These are phyloP conservation scores for Bacterosira constricta DNA, from an alignment of 108 stramenopile species.

Conservation along the genomic window DNA sequence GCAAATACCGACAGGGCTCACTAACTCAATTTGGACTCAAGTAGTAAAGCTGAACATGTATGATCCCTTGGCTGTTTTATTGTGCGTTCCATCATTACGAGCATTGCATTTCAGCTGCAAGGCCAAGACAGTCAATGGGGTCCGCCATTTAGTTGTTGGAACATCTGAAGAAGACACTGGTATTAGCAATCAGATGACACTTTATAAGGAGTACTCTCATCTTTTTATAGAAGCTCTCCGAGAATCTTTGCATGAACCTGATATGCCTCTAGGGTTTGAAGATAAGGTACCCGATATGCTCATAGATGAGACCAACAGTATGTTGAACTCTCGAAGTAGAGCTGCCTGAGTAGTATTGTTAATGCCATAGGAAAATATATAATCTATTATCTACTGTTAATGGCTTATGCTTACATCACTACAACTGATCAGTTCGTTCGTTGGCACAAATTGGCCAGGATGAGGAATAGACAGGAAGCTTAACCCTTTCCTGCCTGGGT, in stretches of 20 bases:
- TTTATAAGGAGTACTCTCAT: constrained; percentile 32
- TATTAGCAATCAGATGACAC: constrained; percentile 21
- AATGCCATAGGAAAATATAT: no score
- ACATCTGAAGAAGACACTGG: constrained; percentile 36
- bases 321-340: no score
- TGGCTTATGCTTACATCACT: no score
- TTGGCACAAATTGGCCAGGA: no score
- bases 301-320: no score
- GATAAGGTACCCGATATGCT: no score
- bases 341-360: no score
- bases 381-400: no score
- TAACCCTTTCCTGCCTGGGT: no score
- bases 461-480: no score
- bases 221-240: constrained; percentile 28
- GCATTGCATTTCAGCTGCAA: constrained; percentile 21
- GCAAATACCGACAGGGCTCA: constrained; percentile 13
- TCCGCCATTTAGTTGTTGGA: constrained; percentile 34
- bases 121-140: constrained; percentile 31
- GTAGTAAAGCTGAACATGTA: constrained; percentile 45
- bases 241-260: constrained; percentile 34
- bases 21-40: constrained; percentile 30
- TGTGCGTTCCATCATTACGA: constrained; percentile 41
- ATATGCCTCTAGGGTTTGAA: no score
- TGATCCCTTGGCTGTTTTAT: constrained; percentile 41
- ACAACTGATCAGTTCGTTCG: no score